Evolutionary conservation across 495 filamentous ascomycete genomes (phyloP), one percentile per base, ranked within the genome.

Genomic region (Aspergillus cavernicola): DNA sequence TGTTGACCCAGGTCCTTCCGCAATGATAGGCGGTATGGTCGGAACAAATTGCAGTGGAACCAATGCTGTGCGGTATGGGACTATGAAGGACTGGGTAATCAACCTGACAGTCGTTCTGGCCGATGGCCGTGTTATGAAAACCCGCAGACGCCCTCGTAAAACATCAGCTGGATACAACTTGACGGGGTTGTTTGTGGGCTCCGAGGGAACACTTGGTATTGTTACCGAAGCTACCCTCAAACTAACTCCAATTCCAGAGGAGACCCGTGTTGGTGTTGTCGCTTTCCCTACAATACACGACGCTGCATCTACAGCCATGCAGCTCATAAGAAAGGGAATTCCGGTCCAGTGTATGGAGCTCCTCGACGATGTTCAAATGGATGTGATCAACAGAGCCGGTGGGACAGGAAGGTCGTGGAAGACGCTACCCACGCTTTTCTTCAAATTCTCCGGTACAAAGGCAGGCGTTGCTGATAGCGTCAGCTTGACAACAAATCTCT

Each of bases 71-170:
- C 79, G 89, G 20, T 97, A 96, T 65, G 92, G 92, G 1, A 96
- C 92, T 0, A 97, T 97, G 92, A 85, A 89, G 56, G 92, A 97
- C 62, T 97, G 92, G 90, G 92, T 97, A 0, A 72, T 97, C 22
- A 86, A 82, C 40, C 72, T 98, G 20, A 98, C 92, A 0, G 89
- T 96, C 10, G 93, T 98, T 0, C 75, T 97, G 35, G 92, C 92
- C 4, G 91, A 98, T 66, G 92, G 93, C 36, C 89, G 86, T 6
- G 72, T 97, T 28, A 90, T 98, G 66, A 95, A 95, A 70, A 97
- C 92, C 4, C 64, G 72, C 22, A 66, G 62, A 61, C 71, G 74
- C 12, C 72, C 74, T 0, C 71, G 81, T 38, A 97, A 97, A 72
- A 87, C 83, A 29, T 86, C 81, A 22, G 92, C 91, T 23, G 92